These are phyloP conservation scores for Hygrophoropsis aurantiaca DNA, from an alignment of 768 basidiomycete genomes.

Conservation along the genomic window DNA sequence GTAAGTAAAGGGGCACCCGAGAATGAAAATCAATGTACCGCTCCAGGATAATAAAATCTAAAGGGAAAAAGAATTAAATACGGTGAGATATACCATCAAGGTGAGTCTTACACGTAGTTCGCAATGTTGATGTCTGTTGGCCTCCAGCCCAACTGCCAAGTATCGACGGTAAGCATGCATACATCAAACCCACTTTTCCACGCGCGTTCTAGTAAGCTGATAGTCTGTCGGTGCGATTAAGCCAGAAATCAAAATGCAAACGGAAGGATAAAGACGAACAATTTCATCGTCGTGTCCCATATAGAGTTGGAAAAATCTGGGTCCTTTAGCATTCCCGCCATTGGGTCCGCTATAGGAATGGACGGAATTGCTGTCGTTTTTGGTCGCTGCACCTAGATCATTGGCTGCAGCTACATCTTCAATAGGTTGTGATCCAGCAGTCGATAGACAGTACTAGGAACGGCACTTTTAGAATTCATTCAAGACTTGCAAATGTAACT, in stretches of 20 bases:
- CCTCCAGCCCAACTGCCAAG: conserved; percentile 52
- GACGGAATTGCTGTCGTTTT: conserved; percentile 38
- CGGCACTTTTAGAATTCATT: too few relatives aligned
- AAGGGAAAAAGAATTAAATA: not conserved
- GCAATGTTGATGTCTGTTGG: conserved; percentile 49
- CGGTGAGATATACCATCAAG: too few relatives aligned
- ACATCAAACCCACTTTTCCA: conserved; percentile 48
- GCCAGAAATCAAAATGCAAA: not conserved
- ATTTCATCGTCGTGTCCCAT: conserved; percentile 55
- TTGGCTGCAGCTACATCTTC: conserved; percentile 50
- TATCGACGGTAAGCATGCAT: conserved; percentile 48
- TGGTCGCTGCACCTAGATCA: conserved; percentile 37
- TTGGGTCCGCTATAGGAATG: conserved; percentile 33
- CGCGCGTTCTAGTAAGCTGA: conserved; percentile 46
- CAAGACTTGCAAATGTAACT: conserved; percentile 4
- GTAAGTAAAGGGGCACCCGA: not conserved
- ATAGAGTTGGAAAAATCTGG: conserved; percentile 57
- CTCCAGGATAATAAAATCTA: conserved; percentile 43
- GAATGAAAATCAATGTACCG: conserved; percentile 10
- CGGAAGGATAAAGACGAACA: conserved; percentile 19
- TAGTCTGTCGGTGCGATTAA: conserved; percentile 38
- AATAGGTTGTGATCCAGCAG: conserved; percentile 33
- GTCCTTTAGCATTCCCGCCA: conserved; percentile 34
- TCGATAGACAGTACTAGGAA: conserved; percentile 48
- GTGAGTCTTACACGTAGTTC: conserved; percentile 41